phyloP scores from a whole-genome alignment of 129 eudicot genomes.

The Centaurea solstitialis region DNA sequence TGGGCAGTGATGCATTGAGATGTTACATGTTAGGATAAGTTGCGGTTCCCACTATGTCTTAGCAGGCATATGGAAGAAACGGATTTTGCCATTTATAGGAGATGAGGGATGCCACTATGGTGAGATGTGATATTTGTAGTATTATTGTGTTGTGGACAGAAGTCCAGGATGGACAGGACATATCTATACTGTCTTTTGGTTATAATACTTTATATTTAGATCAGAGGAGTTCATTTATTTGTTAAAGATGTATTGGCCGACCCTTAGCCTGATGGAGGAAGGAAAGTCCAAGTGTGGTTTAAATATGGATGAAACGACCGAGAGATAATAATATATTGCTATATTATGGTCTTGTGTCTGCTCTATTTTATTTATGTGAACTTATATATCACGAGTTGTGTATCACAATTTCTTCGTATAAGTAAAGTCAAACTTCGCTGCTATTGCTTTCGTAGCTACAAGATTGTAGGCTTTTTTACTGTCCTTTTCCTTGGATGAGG shows the following conservation, averaged over 20 bases:
- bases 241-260: neutral
- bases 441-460: neutral
- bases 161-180: too few relatives aligned
- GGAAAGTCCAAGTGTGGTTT: neutral
- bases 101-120: neutral
- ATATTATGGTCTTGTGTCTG: neutral
- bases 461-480: neutral
- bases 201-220: neutral
- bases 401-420: neutral
- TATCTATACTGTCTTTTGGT: neutral
- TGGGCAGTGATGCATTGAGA: neutral
- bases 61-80: neutral
- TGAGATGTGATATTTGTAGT: neutral
- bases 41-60: neutral
- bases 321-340: neutral
- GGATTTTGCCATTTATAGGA: neutral
- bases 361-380: neutral
- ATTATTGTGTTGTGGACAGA: neutral
- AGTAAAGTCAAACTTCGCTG: neutral
- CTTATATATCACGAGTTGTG: neutral
- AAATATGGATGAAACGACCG: neutral
- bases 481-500: neutral
- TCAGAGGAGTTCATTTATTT: neutral
- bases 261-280: neutral
- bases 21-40: slow-evolving; percentile 11